phyloP scores from a whole-genome alignment of 225 moss, liverwort and hornwort species.

The Pleurozium schreberi region DNA sequence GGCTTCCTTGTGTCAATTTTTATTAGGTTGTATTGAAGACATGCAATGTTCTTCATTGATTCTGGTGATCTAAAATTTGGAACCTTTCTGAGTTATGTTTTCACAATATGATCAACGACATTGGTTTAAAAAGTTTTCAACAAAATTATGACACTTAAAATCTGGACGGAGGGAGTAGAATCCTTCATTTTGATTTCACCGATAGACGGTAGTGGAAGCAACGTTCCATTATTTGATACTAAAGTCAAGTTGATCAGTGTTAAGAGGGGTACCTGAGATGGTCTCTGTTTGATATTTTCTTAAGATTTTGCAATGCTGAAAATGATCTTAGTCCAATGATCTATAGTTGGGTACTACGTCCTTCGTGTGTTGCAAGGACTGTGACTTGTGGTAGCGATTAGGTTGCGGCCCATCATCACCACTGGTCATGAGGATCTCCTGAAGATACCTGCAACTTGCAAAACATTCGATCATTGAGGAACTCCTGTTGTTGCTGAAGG shows the following conservation, averaged over 20 bases:
- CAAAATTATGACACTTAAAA: not conserved
- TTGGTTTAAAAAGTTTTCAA: not conserved
- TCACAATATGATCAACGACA: not conserved
- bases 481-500: not conserved
- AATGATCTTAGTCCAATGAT: not conserved
- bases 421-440: conserved; percentile 22
- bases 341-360: not conserved
- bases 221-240: not conserved
- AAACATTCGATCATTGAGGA: not conserved
- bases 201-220: not conserved
- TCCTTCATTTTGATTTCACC: not conserved
- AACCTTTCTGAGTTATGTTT: not conserved
- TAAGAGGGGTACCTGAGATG: not conserved
- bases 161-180: not conserved
- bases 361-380: conserved; percentile 1
- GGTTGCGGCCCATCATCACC: conserved; percentile 28
- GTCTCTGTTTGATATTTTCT: not conserved
- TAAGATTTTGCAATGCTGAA: not conserved
- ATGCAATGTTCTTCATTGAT: not conserved
- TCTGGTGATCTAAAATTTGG: not conserved
- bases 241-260: not conserved
- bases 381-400: conserved; percentile 16
- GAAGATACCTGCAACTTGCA: conserved; percentile 5
- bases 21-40: not conserved
- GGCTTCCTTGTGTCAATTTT: not conserved